A percentile compares a stretch with the other conserved stretches of the same genome.
phyloP scores from a whole-genome alignment of 208 protist species.

The Naegleria lovaniensis region DNA sequence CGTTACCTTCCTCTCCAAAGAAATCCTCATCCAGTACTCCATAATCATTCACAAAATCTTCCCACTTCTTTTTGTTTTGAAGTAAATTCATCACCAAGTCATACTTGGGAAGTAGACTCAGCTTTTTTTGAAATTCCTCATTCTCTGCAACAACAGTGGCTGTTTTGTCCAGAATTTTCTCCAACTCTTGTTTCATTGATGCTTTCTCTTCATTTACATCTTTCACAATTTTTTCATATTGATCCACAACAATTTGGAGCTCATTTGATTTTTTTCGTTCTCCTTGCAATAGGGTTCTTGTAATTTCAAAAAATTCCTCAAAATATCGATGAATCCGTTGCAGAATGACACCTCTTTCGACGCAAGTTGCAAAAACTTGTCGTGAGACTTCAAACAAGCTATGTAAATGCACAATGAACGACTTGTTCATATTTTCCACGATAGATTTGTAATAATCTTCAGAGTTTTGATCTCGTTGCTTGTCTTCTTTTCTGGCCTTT shows the following conservation, averaged over 20 bases:
- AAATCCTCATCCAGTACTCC: neutral
- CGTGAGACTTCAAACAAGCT: slow-evolving; percentile 2
- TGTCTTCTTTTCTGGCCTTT: neutral
- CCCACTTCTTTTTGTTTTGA: slow-evolving; percentile 16
- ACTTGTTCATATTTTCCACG: neutral
- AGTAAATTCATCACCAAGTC: neutral
- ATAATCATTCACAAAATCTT: neutral
- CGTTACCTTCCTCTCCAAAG: neutral
- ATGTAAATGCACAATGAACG: neutral
- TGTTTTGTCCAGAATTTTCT: neutral
- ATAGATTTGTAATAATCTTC: neutral
- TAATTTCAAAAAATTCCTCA: neutral
- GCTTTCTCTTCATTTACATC: neutral
- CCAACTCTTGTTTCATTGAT: neutral
- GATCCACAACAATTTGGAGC: neutral
- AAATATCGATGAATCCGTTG: neutral
- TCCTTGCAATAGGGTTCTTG: neutral
- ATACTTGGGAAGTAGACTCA: neutral
- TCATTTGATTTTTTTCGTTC: slow-evolving; percentile 14
- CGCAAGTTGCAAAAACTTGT: slow-evolving; percentile 9
- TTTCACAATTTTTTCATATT: neutral
- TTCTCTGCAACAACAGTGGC: neutral
- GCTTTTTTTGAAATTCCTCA: neutral
- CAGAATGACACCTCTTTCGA: neutral
- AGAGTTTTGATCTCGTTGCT: neutral